Evolutionary conservation across 306 rosid species (phyloP).

Genomic region (Hippophae rhamnoides): DNA sequence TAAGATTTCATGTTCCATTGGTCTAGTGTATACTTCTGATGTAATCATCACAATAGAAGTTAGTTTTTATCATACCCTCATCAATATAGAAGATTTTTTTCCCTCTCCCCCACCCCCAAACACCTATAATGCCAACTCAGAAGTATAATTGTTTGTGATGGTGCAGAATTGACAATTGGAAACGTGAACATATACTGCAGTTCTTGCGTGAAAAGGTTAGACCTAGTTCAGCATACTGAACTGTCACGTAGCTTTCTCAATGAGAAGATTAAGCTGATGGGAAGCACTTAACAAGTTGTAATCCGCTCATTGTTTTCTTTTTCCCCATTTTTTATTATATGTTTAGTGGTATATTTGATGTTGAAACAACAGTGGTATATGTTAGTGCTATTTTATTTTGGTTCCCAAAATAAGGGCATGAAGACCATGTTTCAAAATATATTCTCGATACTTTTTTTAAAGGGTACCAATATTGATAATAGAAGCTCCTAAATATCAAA

Average conservation of each 20-base stretch:
- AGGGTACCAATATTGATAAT: no score
- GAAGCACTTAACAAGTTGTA: background rate
- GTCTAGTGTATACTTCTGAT: no score
- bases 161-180: constrained; percentile 91
- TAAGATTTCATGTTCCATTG: no score
- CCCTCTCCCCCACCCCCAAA: background rate
- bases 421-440: no score
- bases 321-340: background rate
- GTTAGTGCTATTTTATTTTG: no score
- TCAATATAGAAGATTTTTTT: background rate
- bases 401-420: no score
- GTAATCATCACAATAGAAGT: no score
- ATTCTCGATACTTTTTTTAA: no score
- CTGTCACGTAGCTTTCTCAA: background rate
- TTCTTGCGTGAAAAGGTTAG: constrained; percentile 74
- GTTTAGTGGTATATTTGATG: no score
- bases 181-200: constrained; percentile 81
- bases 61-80: no score
- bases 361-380: no score
- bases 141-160: background rate
- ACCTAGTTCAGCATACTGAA: constrained; percentile 40
- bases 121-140: background rate
- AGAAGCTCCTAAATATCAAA: no score
- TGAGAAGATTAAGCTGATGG: background rate
- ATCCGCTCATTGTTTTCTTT: background rate